phyloP scores from a whole-genome alignment of 208 protist genomes.

The Crithidia brevicula region DNA sequence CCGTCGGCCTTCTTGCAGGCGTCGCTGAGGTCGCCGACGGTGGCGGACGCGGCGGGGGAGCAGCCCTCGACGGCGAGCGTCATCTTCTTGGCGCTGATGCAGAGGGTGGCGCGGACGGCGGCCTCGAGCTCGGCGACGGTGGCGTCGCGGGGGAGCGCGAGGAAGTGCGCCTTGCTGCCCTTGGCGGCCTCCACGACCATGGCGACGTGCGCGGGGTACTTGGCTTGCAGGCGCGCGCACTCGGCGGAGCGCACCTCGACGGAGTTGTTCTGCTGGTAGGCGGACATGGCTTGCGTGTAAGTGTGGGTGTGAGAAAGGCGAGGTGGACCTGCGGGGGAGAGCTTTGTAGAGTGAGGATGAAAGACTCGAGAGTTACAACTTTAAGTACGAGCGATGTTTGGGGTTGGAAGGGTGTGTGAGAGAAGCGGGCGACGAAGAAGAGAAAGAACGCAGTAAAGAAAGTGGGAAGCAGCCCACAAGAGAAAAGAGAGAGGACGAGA shows the following conservation, averaged over 20 bases:
- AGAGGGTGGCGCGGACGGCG: conserved; percentile 14
- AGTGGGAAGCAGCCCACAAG: neutral
- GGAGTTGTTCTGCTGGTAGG: conserved; percentile 19
- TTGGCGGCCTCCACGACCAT: conserved; percentile 17
- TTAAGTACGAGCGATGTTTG: no score
- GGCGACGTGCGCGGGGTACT: conserved; percentile 24
- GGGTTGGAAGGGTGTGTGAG: no score
- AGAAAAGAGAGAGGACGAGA: neutral
- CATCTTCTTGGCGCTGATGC: conserved; percentile 9
- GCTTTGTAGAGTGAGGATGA: no score
- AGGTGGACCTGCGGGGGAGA: neutral
- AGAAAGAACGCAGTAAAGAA: neutral
- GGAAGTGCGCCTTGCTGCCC: conserved; percentile 12
- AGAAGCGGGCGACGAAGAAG: no score
- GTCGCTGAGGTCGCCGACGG: conserved; percentile 22
- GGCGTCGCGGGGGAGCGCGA: conserved; percentile 19
- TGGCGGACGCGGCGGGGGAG: conserved; percentile 23
- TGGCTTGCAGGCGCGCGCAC: conserved; percentile 13
- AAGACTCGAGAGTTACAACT: no score
- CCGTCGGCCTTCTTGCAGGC: conserved; percentile 29
- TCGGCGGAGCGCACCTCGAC: conserved; percentile 16
- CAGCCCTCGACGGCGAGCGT: conserved; percentile 20
- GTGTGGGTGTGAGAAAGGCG: neutral
- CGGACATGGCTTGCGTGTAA: neutral
- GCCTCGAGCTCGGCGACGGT: conserved; percentile 28